Evolutionary conservation across 1,139 yeast species (phyloP).

Genomic region (Diutina sp.): DNA sequence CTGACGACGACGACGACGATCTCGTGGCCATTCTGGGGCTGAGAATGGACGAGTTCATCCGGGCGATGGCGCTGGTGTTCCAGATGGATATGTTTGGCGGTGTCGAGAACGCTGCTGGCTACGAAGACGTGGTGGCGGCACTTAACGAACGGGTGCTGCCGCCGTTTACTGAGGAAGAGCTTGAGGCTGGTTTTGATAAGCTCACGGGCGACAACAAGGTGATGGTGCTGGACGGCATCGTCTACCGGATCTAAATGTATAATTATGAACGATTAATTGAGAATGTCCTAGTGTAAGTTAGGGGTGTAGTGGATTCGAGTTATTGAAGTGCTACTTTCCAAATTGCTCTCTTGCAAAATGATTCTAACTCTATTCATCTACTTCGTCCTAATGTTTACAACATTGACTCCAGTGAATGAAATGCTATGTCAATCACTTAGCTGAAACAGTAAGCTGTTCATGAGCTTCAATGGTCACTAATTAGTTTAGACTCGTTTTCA

Average conservation of each 20-base stretch:
- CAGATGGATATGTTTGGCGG: constrained; percentile 19
- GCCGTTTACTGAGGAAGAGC: constrained; percentile 35
- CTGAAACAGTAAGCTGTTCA: too few relatives aligned
- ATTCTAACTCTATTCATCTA: too few relatives aligned
- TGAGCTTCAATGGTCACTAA: too few relatives aligned
- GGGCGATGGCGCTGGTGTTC: constrained; percentile 32
- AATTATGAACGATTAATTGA: neutral
- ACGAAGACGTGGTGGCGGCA: constrained; percentile 26
- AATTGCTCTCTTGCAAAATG: too few relatives aligned
- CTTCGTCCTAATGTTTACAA: too few relatives aligned
- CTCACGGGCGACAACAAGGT: constrained; percentile 46
- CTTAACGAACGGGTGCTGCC: constrained; percentile 33
- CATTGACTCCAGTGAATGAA: too few relatives aligned
- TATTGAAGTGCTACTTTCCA: too few relatives aligned
- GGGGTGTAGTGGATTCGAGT: too few relatives aligned
- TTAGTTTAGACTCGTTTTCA: too few relatives aligned
- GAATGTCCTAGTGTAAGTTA: too few relatives aligned
- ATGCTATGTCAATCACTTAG: too few relatives aligned
- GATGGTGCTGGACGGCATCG: constrained; percentile 48
- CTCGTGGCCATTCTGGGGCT: constrained; percentile 27
- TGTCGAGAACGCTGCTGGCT: constrained; percentile 30
- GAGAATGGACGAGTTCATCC: constrained; percentile 32
- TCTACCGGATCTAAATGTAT: constrained; percentile 36
- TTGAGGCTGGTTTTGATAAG: constrained; percentile 35
- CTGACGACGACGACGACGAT: constrained; percentile 9